Conservation (phyloP, 441 rosid species). For the Corymbia calophylla region DNA sequence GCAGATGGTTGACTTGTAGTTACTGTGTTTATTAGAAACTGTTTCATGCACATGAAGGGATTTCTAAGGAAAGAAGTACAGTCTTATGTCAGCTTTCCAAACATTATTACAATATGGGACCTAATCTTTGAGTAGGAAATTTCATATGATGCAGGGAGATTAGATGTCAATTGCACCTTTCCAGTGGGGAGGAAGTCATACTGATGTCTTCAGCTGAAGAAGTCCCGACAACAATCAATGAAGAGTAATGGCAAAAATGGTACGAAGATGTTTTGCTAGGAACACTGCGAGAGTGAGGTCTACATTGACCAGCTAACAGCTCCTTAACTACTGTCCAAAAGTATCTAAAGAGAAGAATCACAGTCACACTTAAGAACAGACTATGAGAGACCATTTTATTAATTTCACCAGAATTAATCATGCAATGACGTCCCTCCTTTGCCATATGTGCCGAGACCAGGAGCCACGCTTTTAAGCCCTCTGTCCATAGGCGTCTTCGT, state of each 20-base stretch:
- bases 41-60: background rate
- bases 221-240: background rate
- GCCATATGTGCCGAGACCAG: background rate
- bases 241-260: background rate
- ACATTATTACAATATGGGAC: background rate
- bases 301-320: background rate
- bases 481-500: conserved; percentile 45
- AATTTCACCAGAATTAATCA: background rate
- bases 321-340: background rate
- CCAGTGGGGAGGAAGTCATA: background rate
- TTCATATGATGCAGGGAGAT: background rate
- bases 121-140: background rate
- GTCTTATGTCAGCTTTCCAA: background rate
- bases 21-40: background rate
- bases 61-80: background rate
- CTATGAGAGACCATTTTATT: background rate
- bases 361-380: background rate
- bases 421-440: background rate
- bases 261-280: background rate
- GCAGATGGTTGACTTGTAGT: background rate
- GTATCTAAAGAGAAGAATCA: background rate
- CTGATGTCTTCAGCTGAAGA: background rate
- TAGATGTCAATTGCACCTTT: background rate
- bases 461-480: conserved; percentile 28
- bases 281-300: background rate